Evolutionary conservation across 306 rosid species (phyloP).

Genomic region (Acacia melanoxylon): DNA sequence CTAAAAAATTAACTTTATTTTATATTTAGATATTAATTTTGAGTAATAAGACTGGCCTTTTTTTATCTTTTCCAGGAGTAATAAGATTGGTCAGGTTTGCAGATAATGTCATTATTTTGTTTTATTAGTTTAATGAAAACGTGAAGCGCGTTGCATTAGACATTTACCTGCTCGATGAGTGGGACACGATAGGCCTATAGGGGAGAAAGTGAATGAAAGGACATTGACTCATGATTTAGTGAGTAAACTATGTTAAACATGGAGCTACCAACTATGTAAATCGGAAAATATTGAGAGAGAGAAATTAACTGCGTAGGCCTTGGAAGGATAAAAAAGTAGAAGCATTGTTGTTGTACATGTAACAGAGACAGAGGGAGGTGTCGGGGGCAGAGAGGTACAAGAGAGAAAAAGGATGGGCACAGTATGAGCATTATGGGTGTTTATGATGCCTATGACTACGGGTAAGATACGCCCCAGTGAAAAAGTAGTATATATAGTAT

Average conservation of each 20-base stretch:
- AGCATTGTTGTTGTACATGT: background rate
- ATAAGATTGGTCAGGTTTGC: background rate
- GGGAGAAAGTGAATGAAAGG: background rate
- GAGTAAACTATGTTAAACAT: background rate
- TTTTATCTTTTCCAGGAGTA: background rate
- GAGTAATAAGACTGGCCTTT: no score
- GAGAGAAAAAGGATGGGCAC: background rate
- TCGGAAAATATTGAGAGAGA: background rate
- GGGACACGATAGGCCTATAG: background rate
- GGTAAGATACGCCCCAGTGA: no score
- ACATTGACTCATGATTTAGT: background rate
- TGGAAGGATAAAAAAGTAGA: background rate
- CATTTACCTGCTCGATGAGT: background rate
- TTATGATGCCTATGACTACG: no score
- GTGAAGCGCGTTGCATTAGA: background rate
- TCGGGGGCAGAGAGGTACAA: background rate
- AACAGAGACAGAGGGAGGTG: background rate
- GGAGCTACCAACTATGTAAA: background rate
- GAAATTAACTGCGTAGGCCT: background rate
- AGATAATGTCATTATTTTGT: background rate
- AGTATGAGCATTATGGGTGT: background rate
- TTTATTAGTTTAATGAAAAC: background rate
- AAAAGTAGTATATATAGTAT: no score
- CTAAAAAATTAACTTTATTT: no score
- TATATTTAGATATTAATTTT: no score